Evolutionary conservation across 2,329 filamentous ascomycete species (phyloP).

Genomic region (Penicillium polonicum): DNA sequence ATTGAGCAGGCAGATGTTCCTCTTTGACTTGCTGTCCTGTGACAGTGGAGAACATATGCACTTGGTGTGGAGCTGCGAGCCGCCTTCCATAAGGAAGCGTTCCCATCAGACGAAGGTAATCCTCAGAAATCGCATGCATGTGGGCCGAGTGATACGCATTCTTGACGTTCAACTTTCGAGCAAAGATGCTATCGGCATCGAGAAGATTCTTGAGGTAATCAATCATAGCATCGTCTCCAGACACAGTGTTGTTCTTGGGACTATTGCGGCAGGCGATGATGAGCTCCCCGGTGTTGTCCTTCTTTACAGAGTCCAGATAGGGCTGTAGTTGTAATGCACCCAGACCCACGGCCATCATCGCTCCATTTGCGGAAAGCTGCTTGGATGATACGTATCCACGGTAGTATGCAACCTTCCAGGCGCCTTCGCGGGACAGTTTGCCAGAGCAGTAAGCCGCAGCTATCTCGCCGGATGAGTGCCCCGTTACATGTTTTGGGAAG

Average conservation of each 20-base stretch:
- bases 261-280: conserved; percentile 32
- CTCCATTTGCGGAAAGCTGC: conserved; percentile 19
- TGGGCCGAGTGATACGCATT: conserved; percentile 35
- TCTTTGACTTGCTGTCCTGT: conserved; percentile 21
- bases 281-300: conserved; percentile 18
- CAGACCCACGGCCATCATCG: conserved; percentile 34
- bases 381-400: conserved; percentile 29
- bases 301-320: conserved; percentile 20
- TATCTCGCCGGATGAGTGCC: conserved; percentile 39
- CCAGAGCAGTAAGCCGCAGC: conserved; percentile 50
- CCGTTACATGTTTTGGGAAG: conserved; percentile 24
- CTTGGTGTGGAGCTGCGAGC: conserved; percentile 13
- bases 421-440: conserved; percentile 27
- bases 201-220: conserved; percentile 23
- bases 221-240: conserved; percentile 29
- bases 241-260: conserved; percentile 29
- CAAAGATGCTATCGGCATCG: conserved; percentile 27
- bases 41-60: conserved; percentile 29
- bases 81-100: conserved; percentile 11
- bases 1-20: conserved; percentile 17
- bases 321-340: conserved; percentile 6
- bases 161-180: conserved; percentile 30
- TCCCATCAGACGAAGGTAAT: conserved; percentile 28
- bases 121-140: conserved; percentile 26
- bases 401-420: conserved; percentile 31